Percentiles rank a stretch among this genome's conserved stretches.
Conservation (phyloP, 2,329 filamentous ascomycete genomes). For the Aureobasidium sp. region DNA sequence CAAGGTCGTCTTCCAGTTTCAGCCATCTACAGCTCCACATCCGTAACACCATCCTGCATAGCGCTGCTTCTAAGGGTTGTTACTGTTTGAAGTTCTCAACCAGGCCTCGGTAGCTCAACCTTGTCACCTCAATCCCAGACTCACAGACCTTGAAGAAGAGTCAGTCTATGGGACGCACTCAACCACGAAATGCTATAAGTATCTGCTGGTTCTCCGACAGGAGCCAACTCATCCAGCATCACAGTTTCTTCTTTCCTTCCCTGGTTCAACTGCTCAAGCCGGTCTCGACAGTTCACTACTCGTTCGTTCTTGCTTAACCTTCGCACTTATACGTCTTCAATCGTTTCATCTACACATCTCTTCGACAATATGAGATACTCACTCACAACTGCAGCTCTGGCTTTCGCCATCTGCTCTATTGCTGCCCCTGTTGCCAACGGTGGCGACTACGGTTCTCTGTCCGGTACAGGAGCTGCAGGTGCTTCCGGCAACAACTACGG, state of each 20-base stretch:
- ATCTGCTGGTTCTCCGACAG: background rate
- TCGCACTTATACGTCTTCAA: background rate
- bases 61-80: background rate
- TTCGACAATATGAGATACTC: constrained; percentile 27
- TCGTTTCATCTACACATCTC: background rate
- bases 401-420: constrained; percentile 24
- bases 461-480: constrained; percentile 1
- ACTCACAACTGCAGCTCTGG: constrained; percentile 25
- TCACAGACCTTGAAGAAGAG: background rate
- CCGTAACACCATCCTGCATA: background rate
- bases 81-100: background rate
- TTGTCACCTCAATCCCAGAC: background rate
- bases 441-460: constrained; percentile 5
- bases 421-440: constrained; percentile 18
- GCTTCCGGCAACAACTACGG: constrained; percentile 7
- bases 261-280: constrained; percentile 8
- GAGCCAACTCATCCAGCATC: constrained; percentile 6
- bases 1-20: background rate
- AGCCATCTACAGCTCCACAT: background rate
- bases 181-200: constrained; percentile 6
- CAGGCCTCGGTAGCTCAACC: constrained; percentile 3
- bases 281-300: constrained; percentile 12
- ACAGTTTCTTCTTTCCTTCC: background rate
- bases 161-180: background rate
- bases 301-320: background rate